Evolutionary conservation across 169 alveolate species (phyloP).

Genomic region (Babesia sp.): DNA sequence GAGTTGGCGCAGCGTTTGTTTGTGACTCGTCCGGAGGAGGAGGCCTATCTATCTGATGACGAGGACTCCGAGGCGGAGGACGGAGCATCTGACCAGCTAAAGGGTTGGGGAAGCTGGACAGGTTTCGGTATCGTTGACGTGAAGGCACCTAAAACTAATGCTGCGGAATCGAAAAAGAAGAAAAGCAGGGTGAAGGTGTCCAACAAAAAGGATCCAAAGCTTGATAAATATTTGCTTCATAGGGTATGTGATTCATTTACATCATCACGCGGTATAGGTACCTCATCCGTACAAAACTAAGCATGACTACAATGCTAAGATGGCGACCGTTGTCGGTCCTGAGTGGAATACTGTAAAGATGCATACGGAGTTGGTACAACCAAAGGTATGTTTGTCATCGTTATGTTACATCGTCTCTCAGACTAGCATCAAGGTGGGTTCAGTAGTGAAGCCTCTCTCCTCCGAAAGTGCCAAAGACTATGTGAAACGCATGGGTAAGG

Average conservation of each 20-base stretch:
- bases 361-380: slow-evolving; percentile 80
- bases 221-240: slow-evolving; percentile 55
- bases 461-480: slow-evolving; percentile 43
- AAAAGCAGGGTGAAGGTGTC: slow-evolving; percentile 33
- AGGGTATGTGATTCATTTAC: slow-evolving; percentile 26
- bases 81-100: slow-evolving; percentile 7
- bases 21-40: slow-evolving; percentile 58
- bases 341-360: slow-evolving; percentile 84
- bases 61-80: slow-evolving; percentile 37
- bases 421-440: slow-evolving; percentile 47
- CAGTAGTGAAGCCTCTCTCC: slow-evolving; percentile 63
- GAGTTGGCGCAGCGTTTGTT: slow-evolving; percentile 41
- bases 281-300: slow-evolving; percentile 59
- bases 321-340: slow-evolving; percentile 73
- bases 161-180: neutral
- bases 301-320: slow-evolving; percentile 56
- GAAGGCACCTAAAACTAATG: neutral
- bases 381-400: slow-evolving; percentile 72
- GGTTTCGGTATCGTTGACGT: slow-evolving; percentile 36
- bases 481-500: slow-evolving; percentile 52
- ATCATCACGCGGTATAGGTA: slow-evolving; percentile 14
- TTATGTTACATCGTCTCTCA: neutral
- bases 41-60: slow-evolving; percentile 36
- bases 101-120: slow-evolving; percentile 70
- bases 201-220: slow-evolving; percentile 51